Evolutionary conservation across 2,329 filamentous ascomycete genomes (phyloP).

Genomic region (Paecilomyces formosus): DNA sequence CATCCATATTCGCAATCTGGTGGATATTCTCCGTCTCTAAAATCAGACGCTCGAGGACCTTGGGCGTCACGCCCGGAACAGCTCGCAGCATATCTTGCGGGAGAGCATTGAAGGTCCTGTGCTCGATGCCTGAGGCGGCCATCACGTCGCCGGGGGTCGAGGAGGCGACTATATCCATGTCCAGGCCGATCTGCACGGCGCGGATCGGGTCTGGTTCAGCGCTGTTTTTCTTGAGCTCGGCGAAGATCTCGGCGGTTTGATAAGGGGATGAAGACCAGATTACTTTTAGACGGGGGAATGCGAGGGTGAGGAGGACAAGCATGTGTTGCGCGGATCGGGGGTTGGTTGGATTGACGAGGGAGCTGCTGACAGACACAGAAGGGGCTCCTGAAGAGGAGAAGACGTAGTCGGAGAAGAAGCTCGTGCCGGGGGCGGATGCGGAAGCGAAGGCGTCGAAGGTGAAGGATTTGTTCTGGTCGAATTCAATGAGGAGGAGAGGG

Average conservation of each 20-base stretch:
- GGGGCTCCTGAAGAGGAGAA: constrained; percentile 29
- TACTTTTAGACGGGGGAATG: constrained; percentile 81
- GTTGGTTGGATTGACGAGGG: constrained; percentile 54
- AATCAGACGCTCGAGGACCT: constrained; percentile 66
- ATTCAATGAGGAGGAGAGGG: constrained; percentile 92
- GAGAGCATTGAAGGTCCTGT: constrained; percentile 71
- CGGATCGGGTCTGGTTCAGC: constrained; percentile 83
- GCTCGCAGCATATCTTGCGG: constrained; percentile 84
- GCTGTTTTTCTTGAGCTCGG: constrained; percentile 82
- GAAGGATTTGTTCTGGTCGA: constrained; percentile 95
- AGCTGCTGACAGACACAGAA: constrained; percentile 51
- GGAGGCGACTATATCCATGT: constrained; percentile 39
- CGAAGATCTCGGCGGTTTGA: constrained; percentile 95
- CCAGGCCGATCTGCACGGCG: constrained; percentile 75
- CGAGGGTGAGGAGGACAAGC: constrained; percentile 82
- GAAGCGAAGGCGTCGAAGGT: constrained; percentile 65
- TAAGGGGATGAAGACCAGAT: constrained; percentile 93
- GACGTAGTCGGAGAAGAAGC: constrained; percentile 47
- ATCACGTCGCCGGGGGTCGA: constrained; percentile 45
- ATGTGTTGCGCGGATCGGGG: constrained; percentile 81
- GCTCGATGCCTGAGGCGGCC: constrained; percentile 45
- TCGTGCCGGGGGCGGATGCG: constrained; percentile 31
- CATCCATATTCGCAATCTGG: constrained; percentile 80
- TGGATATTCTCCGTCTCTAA: constrained; percentile 66
- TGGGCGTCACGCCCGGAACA: constrained; percentile 76